phyloP scores from a whole-genome alignment of 2,329 filamentous ascomycete genomes.

The Ceratocystis diversiconidia region DNA sequence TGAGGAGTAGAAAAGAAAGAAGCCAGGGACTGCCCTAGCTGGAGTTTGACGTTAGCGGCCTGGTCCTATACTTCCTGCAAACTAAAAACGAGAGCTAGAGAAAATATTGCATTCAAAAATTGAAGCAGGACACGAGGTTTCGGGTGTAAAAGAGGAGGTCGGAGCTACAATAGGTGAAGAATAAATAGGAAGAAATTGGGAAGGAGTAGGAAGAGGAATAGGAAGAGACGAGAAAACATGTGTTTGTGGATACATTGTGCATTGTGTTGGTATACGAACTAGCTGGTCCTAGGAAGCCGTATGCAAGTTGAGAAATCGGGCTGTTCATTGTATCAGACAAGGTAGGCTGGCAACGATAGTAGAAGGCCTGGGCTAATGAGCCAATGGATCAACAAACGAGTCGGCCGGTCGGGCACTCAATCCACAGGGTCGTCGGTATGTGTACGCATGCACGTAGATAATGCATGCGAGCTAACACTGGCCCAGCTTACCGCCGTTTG shows the following conservation, averaged over 20 bases:
- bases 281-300: neutral
- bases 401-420: no score
- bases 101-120: neutral
- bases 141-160: neutral
- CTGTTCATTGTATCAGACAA: neutral
- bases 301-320: neutral
- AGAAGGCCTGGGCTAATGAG: no score
- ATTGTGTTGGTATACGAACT: neutral
- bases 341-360: no score
- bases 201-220: neutral
- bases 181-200: no score
- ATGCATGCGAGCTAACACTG: no score
- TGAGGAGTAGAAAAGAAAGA: neutral
- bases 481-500: neutral
- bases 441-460: no score
- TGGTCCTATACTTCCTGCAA: neutral
- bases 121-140: neutral
- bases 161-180: neutral
- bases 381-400: no score
- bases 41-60: neutral
- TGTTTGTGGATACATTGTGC: conserved; percentile 4
- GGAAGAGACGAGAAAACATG: neutral
- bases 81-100: neutral
- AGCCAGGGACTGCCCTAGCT: neutral
- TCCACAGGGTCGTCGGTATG: no score